Evolutionary conservation across 306 rosid species (phyloP).

Genomic region (Cercis canadensis): DNA sequence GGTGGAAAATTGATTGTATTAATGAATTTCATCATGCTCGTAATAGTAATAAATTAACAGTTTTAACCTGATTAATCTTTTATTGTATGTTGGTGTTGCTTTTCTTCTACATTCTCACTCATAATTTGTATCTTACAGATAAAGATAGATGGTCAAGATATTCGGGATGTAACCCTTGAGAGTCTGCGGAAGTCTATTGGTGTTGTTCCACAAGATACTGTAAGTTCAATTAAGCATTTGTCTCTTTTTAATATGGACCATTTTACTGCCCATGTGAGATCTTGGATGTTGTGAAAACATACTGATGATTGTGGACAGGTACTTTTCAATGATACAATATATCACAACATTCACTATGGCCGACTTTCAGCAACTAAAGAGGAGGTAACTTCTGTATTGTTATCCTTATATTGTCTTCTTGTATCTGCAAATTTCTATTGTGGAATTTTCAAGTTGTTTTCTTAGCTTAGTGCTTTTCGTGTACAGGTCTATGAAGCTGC

Average conservation of each 20-base stretch:
- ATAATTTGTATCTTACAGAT: conserved; percentile 55
- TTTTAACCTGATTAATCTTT: conserved; percentile 20
- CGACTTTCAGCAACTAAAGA: conserved; percentile 83
- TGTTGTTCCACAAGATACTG: conserved; percentile 99
- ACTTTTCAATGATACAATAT: conserved; percentile 93
- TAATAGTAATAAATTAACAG: not conserved
- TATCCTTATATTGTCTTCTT: conserved; percentile 28
- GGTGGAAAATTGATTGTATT: not conserved
- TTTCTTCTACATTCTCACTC: conserved; percentile 20
- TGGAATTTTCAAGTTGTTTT: conserved; percentile 32
- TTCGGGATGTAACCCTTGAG: conserved; percentile 77
- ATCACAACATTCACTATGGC: conserved; percentile 92
- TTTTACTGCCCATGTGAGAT: conserved; percentile 24
- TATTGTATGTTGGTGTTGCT: not conserved
- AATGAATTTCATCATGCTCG: no score
- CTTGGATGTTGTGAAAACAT: conserved; percentile 39
- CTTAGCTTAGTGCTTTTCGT: conserved; percentile 34
- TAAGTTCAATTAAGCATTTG: conserved; percentile 45
- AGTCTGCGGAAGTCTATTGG: conserved; percentile 88
- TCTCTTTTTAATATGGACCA: conserved; percentile 2
- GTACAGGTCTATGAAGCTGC: conserved; percentile 92
- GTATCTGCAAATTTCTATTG: conserved; percentile 24
- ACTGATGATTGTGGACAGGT: conserved; percentile 64
- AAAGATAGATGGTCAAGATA: conserved; percentile 83
- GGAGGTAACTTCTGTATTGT: conserved; percentile 65